phyloP scores from a whole-genome alignment of 179 eudicot genomes.

The Actinidia chinensis region DNA sequence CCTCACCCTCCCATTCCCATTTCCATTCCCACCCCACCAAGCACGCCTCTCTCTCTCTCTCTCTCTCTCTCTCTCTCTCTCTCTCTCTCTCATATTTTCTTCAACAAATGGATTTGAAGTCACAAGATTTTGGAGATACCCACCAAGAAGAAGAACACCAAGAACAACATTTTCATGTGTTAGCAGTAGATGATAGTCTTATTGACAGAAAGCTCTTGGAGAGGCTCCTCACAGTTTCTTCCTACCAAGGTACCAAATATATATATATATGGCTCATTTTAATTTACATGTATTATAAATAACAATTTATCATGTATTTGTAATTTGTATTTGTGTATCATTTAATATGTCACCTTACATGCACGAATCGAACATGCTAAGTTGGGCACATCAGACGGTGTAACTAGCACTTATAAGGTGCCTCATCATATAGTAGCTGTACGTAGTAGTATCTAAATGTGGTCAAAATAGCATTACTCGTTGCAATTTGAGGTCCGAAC shows the following conservation, averaged over 20 bases:
- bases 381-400: too few species aligned
- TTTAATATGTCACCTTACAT: too few species aligned
- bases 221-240: slow-evolving; percentile 51
- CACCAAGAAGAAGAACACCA: slow-evolving; percentile 15
- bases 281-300: too few species aligned
- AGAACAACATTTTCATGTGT: slow-evolving; percentile 37
- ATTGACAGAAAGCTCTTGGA: slow-evolving; percentile 51
- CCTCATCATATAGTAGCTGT: too few species aligned
- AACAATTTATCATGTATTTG: not conserved
- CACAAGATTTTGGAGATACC: not conserved
- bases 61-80: not conserved
- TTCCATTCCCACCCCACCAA: not conserved
- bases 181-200: slow-evolving; percentile 55
- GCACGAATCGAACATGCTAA: too few species aligned
- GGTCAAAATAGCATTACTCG: too few species aligned
- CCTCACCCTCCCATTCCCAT: not conserved
- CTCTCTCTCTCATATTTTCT: not conserved
- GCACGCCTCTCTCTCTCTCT: slow-evolving; percentile 13
- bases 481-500: not conserved
- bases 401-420: too few species aligned
- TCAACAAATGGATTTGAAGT: slow-evolving; percentile 18
- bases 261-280: too few species aligned
- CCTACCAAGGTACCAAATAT: slow-evolving; percentile 37
- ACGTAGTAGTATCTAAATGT: too few species aligned
- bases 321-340: not conserved